phyloP scores from a whole-genome alignment of 1,284 basidiomycete species.

The Exobasidium cylindrosporum region DNA sequence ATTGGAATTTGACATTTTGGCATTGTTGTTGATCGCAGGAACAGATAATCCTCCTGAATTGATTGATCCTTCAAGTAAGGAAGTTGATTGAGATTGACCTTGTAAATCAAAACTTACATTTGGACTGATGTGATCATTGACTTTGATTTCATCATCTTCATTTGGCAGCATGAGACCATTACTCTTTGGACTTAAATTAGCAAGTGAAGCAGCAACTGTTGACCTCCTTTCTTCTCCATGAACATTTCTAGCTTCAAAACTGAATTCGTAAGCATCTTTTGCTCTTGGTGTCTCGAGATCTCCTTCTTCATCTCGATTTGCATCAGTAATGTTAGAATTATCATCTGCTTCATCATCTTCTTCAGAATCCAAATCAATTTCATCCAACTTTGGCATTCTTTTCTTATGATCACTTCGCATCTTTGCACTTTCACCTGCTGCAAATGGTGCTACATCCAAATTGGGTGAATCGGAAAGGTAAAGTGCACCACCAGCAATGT shows the following conservation, averaged over 20 bases:
- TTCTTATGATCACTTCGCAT: constrained; percentile 18
- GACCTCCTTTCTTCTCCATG: background rate
- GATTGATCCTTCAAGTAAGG: background rate
- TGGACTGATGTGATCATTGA: constrained; percentile 26
- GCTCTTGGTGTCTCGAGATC: constrained; percentile 6
- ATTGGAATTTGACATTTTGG: background rate
- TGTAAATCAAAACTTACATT: constrained; percentile 48
- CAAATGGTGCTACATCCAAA: background rate
- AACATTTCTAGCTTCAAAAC: background rate
- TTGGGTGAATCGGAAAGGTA: background rate
- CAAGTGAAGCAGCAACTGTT: background rate
- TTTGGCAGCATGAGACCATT: background rate
- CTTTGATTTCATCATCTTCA: background rate
- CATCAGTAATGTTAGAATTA: too few species aligned
- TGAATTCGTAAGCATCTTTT: constrained; percentile 13
- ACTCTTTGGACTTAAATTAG: background rate
- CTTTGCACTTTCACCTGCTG: constrained; percentile 13
- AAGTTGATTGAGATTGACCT: constrained; percentile 14
- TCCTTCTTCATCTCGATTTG: background rate
- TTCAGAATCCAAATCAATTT: constrained; percentile 24
- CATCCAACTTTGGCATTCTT: constrained; percentile 21
- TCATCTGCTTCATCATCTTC: constrained; percentile 30
- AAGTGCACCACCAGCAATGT: background rate
- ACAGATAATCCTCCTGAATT: background rate
- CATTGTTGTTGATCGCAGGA: background rate